Percentiles rank a stretch among this genome's conserved stretches.
phyloP scores from a whole-genome alignment of 2,329 filamentous ascomycete genomes.

The Coniochaeta hoffmannii region DNA sequence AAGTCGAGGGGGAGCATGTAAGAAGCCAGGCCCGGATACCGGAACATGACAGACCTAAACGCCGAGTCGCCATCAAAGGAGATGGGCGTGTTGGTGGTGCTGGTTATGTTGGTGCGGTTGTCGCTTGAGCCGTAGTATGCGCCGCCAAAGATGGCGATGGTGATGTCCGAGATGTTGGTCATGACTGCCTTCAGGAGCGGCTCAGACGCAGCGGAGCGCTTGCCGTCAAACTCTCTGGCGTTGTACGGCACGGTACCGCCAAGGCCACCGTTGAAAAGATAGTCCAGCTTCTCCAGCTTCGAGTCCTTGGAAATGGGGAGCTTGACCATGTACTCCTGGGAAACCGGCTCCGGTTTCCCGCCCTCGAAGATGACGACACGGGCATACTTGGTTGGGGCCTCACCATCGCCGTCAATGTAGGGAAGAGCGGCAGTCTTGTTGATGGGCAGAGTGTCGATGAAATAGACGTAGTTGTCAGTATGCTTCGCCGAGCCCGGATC shows the following conservation, averaged over 20 bases:
- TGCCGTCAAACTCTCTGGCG: conserved; percentile 23
- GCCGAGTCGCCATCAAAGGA: conserved; percentile 32
- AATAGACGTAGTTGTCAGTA: conserved; percentile 38
- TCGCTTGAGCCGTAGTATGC: conserved; percentile 23
- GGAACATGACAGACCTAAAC: conserved; percentile 32
- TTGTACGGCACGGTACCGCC: conserved; percentile 28
- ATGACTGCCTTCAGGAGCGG: conserved; percentile 27
- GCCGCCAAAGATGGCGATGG: conserved; percentile 27
- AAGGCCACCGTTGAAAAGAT: conserved; percentile 34
- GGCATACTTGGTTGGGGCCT: conserved; percentile 32
- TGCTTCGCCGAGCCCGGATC: conserved; percentile 24
- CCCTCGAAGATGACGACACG: conserved; percentile 37
- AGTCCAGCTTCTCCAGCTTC: conserved; percentile 29
- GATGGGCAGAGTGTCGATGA: conserved; percentile 36
- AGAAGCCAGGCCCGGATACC: conserved; percentile 27
- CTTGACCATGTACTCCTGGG: conserved; percentile 41
- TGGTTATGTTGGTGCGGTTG: conserved; percentile 21
- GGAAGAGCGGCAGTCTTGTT: conserved; percentile 40
- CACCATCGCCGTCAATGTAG: conserved; percentile 30
- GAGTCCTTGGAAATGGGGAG: conserved; percentile 33
- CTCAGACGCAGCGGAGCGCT: conserved; percentile 23
- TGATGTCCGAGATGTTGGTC: conserved; percentile 30
- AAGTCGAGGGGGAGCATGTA: conserved; percentile 37
- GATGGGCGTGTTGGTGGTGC: conserved; percentile 25
- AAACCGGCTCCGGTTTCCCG: conserved; percentile 31